Conservation (phyloP, 352 stramenopile species). For the Plasmopara viticola region DNA sequence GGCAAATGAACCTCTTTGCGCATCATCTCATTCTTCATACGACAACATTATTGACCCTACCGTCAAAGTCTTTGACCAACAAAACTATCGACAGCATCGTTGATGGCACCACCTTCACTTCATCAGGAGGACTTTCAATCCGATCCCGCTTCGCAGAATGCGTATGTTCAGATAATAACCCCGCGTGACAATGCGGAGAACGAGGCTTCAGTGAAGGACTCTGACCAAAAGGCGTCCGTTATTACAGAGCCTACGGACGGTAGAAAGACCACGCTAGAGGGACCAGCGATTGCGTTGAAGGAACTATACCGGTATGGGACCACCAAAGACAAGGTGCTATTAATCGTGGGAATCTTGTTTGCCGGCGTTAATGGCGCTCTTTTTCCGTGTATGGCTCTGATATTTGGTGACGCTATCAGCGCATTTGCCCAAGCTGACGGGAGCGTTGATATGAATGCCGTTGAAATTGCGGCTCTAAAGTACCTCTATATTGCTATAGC, state of each 20-base stretch:
- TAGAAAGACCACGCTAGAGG: background rate
- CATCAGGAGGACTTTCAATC: background rate
- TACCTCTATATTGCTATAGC: conserved; percentile 26
- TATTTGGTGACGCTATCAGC: conserved; percentile 38
- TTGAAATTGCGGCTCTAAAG: conserved; percentile 25
- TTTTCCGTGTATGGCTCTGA: conserved; percentile 6
- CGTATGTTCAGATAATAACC: conserved; percentile 3
- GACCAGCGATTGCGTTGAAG: conserved; percentile 1
- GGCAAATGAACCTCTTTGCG: too few species aligned
- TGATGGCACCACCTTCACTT: background rate
- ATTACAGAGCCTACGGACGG: background rate
- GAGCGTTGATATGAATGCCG: conserved; percentile 15
- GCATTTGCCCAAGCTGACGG: conserved; percentile 21
- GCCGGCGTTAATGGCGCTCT: conserved; percentile 25
- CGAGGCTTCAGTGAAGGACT: background rate
- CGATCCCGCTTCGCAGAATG: background rate
- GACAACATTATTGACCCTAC: too few species aligned
- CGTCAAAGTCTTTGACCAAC: too few species aligned
- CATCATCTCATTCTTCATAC: too few species aligned
- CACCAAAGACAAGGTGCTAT: background rate
- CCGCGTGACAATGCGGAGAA: background rate
- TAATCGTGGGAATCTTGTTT: conserved; percentile 1
- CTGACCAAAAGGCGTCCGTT: background rate
- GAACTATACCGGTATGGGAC: conserved; percentile 4
- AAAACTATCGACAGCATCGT: background rate